Evolutionary conservation across 495 filamentous ascomycete genomes (phyloP).

Genomic region (Penicillium coffeae): DNA sequence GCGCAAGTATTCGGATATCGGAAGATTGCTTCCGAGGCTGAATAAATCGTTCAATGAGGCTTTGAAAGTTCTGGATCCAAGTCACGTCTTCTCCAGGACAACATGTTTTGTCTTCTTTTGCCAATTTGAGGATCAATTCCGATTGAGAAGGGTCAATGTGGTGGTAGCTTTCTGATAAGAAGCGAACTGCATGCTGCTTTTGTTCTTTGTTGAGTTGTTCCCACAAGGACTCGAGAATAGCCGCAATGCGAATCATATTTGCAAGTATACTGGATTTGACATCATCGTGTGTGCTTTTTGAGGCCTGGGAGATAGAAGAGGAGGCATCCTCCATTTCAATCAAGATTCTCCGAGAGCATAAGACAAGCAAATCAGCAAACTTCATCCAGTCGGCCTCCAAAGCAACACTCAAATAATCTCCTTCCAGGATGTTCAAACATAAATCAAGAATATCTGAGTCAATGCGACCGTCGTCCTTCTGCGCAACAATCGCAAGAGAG

Average conservation of each 20-base stretch:
- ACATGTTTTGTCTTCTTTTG: constrained; percentile 41
- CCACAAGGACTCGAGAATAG: constrained; percentile 39
- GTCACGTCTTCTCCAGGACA: too few species aligned
- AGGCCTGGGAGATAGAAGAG: constrained; percentile 17
- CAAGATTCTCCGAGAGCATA: constrained; percentile 61
- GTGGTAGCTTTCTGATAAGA: constrained; percentile 35
- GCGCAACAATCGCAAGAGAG: constrained; percentile 54
- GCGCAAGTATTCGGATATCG: constrained; percentile 62
- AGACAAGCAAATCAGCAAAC: constrained; percentile 49
- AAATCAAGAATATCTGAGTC: constrained; percentile 55
- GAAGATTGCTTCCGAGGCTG: constrained; percentile 58
- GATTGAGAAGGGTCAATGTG: constrained; percentile 43
- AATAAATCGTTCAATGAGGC: constrained; percentile 64
- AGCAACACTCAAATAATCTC: constrained; percentile 31
- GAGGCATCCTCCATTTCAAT: constrained; percentile 23
- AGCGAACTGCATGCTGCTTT: constrained; percentile 33
- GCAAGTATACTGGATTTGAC: constrained; percentile 37
- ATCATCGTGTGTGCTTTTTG: constrained; percentile 29
- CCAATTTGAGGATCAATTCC: constrained; percentile 38
- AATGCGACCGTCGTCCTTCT: constrained; percentile 46
- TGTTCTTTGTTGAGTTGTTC: constrained; percentile 38
- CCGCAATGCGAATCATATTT: constrained; percentile 36
- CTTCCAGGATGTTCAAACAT: constrained; percentile 41
- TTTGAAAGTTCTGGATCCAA: constrained; percentile 60
- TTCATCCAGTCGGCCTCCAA: constrained; percentile 33